These are phyloP conservation scores for Lupinus albus DNA, from an alignment of 306 rosid species.

Conservation along the genomic window DNA sequence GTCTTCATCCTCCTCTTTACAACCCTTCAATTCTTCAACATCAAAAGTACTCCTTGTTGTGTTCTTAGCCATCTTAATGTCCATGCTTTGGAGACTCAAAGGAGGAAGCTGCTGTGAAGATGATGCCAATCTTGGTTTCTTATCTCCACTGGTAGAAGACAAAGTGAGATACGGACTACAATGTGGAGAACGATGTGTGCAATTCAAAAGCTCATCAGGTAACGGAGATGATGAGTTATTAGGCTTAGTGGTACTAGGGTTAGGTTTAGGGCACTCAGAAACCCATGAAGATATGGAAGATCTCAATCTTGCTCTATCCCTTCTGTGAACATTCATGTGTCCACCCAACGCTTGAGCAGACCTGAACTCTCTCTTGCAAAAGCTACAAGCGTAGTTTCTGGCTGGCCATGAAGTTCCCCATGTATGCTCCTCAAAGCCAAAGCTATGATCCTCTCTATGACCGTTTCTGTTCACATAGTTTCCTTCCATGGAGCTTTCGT, in stretches of 20 bases:
- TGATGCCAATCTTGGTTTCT: conserved; percentile 44
- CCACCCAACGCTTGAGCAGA: conserved; percentile 93
- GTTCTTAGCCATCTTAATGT: conserved; percentile 17
- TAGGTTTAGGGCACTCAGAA: conserved; percentile 48
- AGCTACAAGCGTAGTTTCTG: conserved; percentile 67
- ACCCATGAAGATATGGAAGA: conserved; percentile 51
- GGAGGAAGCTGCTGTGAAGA: conserved; percentile 26
- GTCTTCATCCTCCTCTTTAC: conserved; percentile 36
- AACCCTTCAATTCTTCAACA: conserved; percentile 38
- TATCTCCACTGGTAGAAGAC: conserved; percentile 45
- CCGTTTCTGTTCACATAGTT: conserved; percentile 46
- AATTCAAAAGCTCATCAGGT: conserved; percentile 38
- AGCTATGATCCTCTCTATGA: conserved; percentile 39
- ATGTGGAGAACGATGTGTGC: conserved; percentile 37
- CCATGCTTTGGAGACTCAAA: conserved; percentile 45
- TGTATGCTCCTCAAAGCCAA: conserved; percentile 51
- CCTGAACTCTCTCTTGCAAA: conserved; percentile 80
- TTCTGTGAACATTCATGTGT: conserved; percentile 89
- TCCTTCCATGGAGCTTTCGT: conserved; percentile 57
- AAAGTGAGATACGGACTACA: conserved; percentile 41
- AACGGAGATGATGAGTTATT: conserved; percentile 42
- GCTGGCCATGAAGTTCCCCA: conserved; percentile 62
- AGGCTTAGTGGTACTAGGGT: conserved; percentile 38
- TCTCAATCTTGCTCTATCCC: conserved; percentile 80
- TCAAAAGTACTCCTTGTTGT: conserved; percentile 14